Evolutionary conservation across 2,329 filamentous ascomycete species (phyloP).

Genomic region (Colletotrichum liaoningense): DNA sequence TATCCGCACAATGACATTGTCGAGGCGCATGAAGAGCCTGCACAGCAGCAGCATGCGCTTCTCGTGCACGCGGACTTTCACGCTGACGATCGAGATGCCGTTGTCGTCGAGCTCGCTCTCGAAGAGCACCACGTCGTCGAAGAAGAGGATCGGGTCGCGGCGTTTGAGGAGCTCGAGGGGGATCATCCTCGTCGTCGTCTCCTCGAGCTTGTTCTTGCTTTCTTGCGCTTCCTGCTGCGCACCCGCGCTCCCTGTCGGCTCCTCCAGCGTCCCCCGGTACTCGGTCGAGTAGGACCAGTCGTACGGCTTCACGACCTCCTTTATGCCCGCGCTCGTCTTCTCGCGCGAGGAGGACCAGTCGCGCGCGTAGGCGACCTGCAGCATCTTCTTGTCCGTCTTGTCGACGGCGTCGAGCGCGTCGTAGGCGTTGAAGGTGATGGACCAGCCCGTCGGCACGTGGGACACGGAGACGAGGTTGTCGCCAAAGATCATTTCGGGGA

Average conservation of each 20-base stretch:
- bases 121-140: slow-evolving; percentile 95
- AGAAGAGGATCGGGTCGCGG: slow-evolving; percentile 94
- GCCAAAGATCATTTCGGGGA: slow-evolving; percentile 99
- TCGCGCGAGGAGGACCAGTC: slow-evolving; percentile 81
- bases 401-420: slow-evolving; percentile 92
- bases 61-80: slow-evolving; percentile 94
- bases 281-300: slow-evolving; percentile 98
- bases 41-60: slow-evolving; percentile 85
- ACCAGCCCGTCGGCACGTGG: slow-evolving; percentile 82
- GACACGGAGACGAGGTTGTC: slow-evolving; percentile 86
- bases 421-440: slow-evolving; percentile 83
- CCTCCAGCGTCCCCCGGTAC: slow-evolving; percentile 78
- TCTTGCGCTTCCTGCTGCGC: slow-evolving; percentile 9
- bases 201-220: background rate
- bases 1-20: slow-evolving; percentile 88
- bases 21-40: slow-evolving; percentile 91
- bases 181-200: slow-evolving; percentile 62
- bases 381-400: slow-evolving; percentile 91
- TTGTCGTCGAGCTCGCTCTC: slow-evolving; percentile 99
- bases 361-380: slow-evolving; percentile 91
- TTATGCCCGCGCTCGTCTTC: slow-evolving; percentile 86
- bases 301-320: slow-evolving; percentile 93
- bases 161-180: slow-evolving; percentile 88
- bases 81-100: slow-evolving; percentile 89
- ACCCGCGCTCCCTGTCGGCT: background rate